These are phyloP conservation scores for Protomyces lactucae-debilis DNA, from an alignment of 1,139 yeast genomes.

Conservation along the genomic window DNA sequence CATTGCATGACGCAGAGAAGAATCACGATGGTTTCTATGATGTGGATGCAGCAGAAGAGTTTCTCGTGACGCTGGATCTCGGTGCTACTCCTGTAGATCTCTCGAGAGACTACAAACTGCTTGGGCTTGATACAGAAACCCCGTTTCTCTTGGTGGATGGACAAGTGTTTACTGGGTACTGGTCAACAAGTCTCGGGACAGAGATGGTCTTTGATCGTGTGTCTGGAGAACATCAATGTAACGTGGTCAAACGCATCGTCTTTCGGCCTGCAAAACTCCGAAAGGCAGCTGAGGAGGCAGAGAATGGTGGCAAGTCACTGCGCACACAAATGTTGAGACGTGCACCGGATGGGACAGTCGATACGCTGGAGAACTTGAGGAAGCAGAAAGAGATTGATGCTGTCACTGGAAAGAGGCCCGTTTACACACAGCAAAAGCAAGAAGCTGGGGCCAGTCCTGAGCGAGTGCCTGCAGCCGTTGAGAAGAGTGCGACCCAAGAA, in stretches of 20 bases:
- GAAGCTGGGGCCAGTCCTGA: too few relatives aligned
- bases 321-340: not conserved
- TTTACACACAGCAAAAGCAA: too few relatives aligned
- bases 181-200: slow-evolving; percentile 17
- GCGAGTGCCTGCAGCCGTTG: too few relatives aligned
- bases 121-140: slow-evolving; percentile 16
- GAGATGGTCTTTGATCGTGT: slow-evolving; percentile 14
- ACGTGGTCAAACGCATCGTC: not conserved
- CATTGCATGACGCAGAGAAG: too few relatives aligned
- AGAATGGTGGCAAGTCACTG: not conserved
- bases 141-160: slow-evolving; percentile 7
- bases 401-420: too few relatives aligned
- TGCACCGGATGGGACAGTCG: not conserved
- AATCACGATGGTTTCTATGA: not conserved
- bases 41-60: not conserved
- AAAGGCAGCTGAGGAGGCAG: not conserved
- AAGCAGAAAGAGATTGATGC: not conserved
- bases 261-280: not conserved
- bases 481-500: too few relatives aligned
- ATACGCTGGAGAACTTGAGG: not conserved
- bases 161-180: slow-evolving; percentile 4
- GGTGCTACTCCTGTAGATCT: slow-evolving; percentile 6
- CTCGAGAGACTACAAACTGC: not conserved
- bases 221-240: not conserved
- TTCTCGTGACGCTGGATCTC: slow-evolving; percentile 16